These are phyloP conservation scores for Stylonectria norvegica DNA, from an alignment of 2,329 filamentous ascomycete species.

Conservation along the genomic window DNA sequence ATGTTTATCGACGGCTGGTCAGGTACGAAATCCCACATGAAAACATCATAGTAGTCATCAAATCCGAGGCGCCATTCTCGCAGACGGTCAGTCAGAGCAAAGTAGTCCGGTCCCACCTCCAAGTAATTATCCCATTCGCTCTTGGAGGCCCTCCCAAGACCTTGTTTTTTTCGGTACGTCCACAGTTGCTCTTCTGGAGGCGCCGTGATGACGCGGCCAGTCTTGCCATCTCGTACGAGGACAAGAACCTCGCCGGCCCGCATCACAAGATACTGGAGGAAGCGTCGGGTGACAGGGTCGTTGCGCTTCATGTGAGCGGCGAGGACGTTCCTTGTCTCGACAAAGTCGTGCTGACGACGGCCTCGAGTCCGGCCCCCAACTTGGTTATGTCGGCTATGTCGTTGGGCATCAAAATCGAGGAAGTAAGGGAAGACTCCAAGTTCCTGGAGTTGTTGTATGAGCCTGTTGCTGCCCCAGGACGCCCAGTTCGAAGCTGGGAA, in stretches of 20 bases:
- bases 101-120: slow-evolving; percentile 23
- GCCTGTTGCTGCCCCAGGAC: slow-evolving; percentile 19
- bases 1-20: slow-evolving; percentile 8
- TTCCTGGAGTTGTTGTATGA: slow-evolving; percentile 26
- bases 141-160: slow-evolving; percentile 26
- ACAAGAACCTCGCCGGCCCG: slow-evolving; percentile 25
- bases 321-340: slow-evolving; percentile 28
- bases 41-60: slow-evolving; percentile 29
- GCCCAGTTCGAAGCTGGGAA: slow-evolving; percentile 30
- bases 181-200: slow-evolving; percentile 23
- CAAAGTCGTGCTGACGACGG: slow-evolving; percentile 24
- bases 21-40: slow-evolving; percentile 28
- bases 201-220: slow-evolving; percentile 28
- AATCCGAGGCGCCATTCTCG: slow-evolving; percentile 28
- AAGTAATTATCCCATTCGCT: slow-evolving; percentile 24
- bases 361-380: slow-evolving; percentile 16
- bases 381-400: slow-evolving; percentile 15
- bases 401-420: slow-evolving; percentile 21
- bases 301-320: slow-evolving; percentile 29
- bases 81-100: slow-evolving; percentile 20
- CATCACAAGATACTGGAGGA: slow-evolving; percentile 28
- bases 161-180: slow-evolving; percentile 25
- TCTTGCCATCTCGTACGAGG: slow-evolving; percentile 29
- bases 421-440: slow-evolving; percentile 29
- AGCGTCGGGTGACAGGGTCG: slow-evolving; percentile 26